Evolutionary conservation across 306 rosid species (phyloP).

Genomic region (Cercis canadensis): DNA sequence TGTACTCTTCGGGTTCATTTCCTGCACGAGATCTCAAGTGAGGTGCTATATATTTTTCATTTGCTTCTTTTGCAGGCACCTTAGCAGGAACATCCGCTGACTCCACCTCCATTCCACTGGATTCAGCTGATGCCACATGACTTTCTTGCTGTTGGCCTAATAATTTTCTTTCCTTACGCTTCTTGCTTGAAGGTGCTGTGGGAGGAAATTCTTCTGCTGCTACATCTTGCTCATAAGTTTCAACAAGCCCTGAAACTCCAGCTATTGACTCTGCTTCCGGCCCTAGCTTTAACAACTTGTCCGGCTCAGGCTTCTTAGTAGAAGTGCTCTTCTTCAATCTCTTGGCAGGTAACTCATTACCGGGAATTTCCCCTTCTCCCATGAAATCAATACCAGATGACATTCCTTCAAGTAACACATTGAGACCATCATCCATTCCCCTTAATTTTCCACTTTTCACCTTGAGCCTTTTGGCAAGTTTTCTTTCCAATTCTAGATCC

Average conservation of each 20-base stretch:
- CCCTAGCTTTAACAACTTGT: constrained; percentile 37
- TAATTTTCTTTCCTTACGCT: constrained; percentile 54
- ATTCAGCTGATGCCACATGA: constrained; percentile 27
- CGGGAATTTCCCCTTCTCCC: constrained; percentile 38
- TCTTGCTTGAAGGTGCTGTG: constrained; percentile 38
- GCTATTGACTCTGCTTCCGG: constrained; percentile 33
- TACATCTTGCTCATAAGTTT: constrained; percentile 36
- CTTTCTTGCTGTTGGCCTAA: constrained; percentile 41
- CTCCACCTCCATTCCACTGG: constrained; percentile 30
- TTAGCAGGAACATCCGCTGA: constrained; percentile 42
- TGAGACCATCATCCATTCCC: constrained; percentile 76
- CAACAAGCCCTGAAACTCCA: constrained; percentile 34
- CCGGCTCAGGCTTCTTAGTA: constrained; percentile 45
- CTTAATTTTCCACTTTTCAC: constrained; percentile 75
- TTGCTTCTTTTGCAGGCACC: constrained; percentile 37
- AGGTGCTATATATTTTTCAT: constrained; percentile 73
- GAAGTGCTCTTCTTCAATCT: constrained; percentile 39
- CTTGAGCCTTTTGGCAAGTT: constrained; percentile 87
- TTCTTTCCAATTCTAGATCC: constrained; percentile 81
- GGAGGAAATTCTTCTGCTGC: constrained; percentile 43
- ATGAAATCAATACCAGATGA: constrained; percentile 46
- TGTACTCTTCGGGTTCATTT: constrained; percentile 72
- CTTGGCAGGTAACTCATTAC: constrained; percentile 44
- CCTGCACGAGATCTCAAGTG: constrained; percentile 71
- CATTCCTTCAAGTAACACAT: constrained; percentile 63